Evolutionary conservation across 177 flowering plant species (phyloP), one percentile per base, ranked within the genome.

Genomic region (Vitis hybrid): DNA sequence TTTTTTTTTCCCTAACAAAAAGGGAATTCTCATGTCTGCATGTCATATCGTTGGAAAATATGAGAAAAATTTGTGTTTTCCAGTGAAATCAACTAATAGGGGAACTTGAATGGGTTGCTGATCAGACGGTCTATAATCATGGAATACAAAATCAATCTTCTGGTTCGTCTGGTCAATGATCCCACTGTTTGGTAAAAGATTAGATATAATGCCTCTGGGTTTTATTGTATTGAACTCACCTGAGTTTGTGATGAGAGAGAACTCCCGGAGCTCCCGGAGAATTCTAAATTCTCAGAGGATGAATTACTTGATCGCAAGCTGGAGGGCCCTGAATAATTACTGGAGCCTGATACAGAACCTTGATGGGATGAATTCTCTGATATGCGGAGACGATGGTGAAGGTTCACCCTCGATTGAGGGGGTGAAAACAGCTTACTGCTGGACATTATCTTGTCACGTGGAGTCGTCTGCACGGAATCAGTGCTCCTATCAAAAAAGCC

Each of bases 181-280:
- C 24, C 41, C 24, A 60, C 24, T 57, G 14, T n/a, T 18, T 57
- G 46, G 2, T 11, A 21, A 17, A 13, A 48, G 13, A 20, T 35
- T 17, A 24, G 30, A 30, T 30, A 24, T 12, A 4, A 30, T 56
- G 9, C 50, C 9, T 3, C 24, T 48, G 41, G 63, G 12, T 30
- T 20, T 32, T 32, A 56, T 32, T 15, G 52, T 8, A 14, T 6
- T 69, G 53, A 9, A 78, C 87, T 84, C 73, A 84, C 87, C 21
- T 77, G 69, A 30, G 67, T 24, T 46, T 48, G 56, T 9, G 79
- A 53, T 63, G 81, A 58, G 10, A 50, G 2, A 30, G 77, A 70
- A 60, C 64, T 68, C 49, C 24, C 59, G 8, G 79, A 72, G 41
- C 59, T 53, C 15, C 55, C 72, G 27, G 80, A 64, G 11, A n/a